Evolutionary conservation across 1,139 yeast species (phyloP).

Genomic region (Hanseniaspora uvarum): DNA sequence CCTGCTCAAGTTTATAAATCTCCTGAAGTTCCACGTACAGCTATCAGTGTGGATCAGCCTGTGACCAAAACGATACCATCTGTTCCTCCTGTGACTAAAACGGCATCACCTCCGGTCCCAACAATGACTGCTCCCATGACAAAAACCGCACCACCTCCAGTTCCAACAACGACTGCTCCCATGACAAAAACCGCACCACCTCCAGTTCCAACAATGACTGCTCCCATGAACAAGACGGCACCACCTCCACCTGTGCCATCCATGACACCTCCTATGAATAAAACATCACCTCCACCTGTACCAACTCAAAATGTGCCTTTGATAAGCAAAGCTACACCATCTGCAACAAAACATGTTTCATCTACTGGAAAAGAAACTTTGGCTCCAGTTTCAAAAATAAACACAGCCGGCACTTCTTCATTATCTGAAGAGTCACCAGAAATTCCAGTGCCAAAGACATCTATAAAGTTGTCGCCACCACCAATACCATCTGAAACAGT

Average conservation of each 20-base stretch:
- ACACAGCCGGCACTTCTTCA: no score
- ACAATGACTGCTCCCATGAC: constrained; percentile 22
- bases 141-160: constrained; percentile 23
- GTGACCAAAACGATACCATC: neutral
- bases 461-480: neutral
- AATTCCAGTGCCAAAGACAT: neutral
- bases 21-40: constrained; percentile 2
- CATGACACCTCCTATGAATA: constrained; percentile 21
- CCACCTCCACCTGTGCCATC: constrained; percentile 19
- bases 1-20: neutral
- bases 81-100: constrained; percentile 11
- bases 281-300: no score
- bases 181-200: constrained; percentile 16
- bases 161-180: constrained; percentile 22
- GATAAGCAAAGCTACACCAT: no score
- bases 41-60: neutral
- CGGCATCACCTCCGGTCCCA: constrained; percentile 20
- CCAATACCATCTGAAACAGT: constrained; percentile 7
- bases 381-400: no score
- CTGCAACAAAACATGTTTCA: no score
- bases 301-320: no score
- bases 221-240: constrained; percentile 19
- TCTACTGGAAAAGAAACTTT: no score
- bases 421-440: no score
- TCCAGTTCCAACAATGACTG: constrained; percentile 20